Percentiles rank a stretch among this genome's conserved stretches.
These are phyloP conservation scores for Trichoderma lentiforme DNA, from an alignment of 2,329 filamentous ascomycete species.

Conservation along the genomic window DNA sequence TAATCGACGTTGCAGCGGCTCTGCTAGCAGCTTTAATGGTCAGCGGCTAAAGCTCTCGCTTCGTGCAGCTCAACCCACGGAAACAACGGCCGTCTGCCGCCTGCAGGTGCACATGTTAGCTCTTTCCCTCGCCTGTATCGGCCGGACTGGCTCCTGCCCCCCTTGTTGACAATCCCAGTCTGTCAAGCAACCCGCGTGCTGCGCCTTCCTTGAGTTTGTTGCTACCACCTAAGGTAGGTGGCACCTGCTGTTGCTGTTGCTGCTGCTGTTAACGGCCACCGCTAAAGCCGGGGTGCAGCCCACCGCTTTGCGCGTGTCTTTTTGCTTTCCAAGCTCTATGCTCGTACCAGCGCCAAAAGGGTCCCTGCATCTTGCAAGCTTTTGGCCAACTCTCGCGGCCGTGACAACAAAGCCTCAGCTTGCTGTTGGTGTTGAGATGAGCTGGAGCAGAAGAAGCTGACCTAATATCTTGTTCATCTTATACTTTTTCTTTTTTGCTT, in stretches of 20 bases:
- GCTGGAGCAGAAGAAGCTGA: background rate
- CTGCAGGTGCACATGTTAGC: slow-evolving; percentile 5
- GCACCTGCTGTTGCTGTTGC: background rate
- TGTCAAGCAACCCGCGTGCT: slow-evolving; percentile 10
- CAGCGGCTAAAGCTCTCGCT: background rate
- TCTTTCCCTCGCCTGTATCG: slow-evolving; percentile 14
- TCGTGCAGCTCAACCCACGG: slow-evolving; percentile 2
- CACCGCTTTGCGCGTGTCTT: slow-evolving; percentile 8
- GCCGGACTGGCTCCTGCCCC: slow-evolving; percentile 2
- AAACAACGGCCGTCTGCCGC: background rate
- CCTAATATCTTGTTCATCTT: background rate
- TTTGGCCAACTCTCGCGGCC: background rate
- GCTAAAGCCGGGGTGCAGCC: slow-evolving; percentile 16
- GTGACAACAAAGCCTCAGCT: background rate
- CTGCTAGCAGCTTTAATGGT: background rate
- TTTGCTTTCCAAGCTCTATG: background rate
- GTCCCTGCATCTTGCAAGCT: background rate
- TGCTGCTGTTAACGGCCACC: background rate
- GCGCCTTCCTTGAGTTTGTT: slow-evolving; percentile 6
- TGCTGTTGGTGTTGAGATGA: background rate
- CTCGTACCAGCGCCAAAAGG: background rate
- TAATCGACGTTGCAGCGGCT: background rate
- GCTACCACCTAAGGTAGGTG: background rate
- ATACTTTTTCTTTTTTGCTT: background rate
- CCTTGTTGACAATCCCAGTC: slow-evolving; percentile 8